Evolutionary conservation across 805 yeast species (phyloP).

Genomic region (Kodamaea laetipori): DNA sequence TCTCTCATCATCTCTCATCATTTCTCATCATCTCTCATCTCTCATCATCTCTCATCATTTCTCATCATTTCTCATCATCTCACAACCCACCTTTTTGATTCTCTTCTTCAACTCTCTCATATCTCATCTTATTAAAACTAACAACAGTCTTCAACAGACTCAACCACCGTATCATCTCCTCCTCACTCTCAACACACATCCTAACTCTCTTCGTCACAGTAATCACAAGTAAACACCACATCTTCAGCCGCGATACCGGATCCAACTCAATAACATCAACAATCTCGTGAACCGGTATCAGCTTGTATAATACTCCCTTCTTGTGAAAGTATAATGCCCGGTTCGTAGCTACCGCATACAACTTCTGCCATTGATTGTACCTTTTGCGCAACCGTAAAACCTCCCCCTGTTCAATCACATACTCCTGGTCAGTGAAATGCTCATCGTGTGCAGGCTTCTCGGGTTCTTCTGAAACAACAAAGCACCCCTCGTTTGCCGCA

Average conservation of each 20-base stretch:
- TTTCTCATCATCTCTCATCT: too few relatives aligned
- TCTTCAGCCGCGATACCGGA: constrained; percentile 43
- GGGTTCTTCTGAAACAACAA: neutral
- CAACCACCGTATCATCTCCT: constrained; percentile 51
- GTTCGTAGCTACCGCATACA: constrained; percentile 47
- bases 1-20: too few relatives aligned
- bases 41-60: too few relatives aligned
- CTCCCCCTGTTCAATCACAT: constrained; percentile 41
- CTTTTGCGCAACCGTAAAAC: constrained; percentile 42
- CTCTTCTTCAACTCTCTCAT: too few relatives aligned
- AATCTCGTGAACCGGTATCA: constrained; percentile 33
- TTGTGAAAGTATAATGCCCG: constrained; percentile 44
- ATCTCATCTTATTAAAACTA: neutral
- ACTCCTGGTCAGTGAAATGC: constrained; percentile 7
- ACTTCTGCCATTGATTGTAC: constrained; percentile 51
- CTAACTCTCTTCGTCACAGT: constrained; percentile 47
- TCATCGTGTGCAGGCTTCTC: neutral
- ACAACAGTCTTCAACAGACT: constrained; percentile 41
- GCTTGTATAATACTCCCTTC: constrained; percentile 29
- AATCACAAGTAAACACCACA: constrained; percentile 50
- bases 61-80: too few relatives aligned
- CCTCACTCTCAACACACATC: constrained; percentile 47
- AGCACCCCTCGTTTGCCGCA: constrained; percentile 2
- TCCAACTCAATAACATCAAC: constrained; percentile 54
- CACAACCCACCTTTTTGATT: too few relatives aligned